Evolutionary conservation across 306 rosid genomes (phyloP), one percentile per base, ranked within the genome.

Genomic region (Corylus avellana): DNA sequence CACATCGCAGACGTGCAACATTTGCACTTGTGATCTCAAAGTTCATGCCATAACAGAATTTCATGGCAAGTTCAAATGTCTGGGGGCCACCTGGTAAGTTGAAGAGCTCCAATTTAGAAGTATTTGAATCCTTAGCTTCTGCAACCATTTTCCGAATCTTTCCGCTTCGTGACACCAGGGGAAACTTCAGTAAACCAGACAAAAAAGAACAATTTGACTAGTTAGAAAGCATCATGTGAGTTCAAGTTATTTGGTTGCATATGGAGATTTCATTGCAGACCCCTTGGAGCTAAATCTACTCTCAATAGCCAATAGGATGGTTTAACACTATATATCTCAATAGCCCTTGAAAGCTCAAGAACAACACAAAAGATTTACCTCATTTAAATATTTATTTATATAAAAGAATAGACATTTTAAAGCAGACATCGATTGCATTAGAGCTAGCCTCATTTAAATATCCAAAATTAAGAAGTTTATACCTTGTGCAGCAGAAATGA

Each of bases 401-500:
- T 20, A 51, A 69, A 75, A 70, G 25, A 75, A 63, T 46, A 70
- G 63, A 66, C 44, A 44, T 35, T 44, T 37, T 27, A 42, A 50
- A 64, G 70, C 10, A 59, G 75, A 56, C 27, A 20, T 72, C n/a
- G 20, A 27, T 48, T 20, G 22, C 54, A 75, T 10, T 67, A 39
- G 8, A 39, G 18, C 29, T 49, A 37, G 25, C 42, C 27, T 39
- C 27, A 9, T 27, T 68, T 56, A 3, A 39, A 79, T 67, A 51
- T 63, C 56, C 25, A 68, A 74, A 76, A 42, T 42, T 42, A 42
- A 42, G 67, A 59, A 16, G 51, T 70, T n/a, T 57, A 63, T 83
- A 93, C 98, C 98, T 91, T 93, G 53, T 93, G 98, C 53, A 91
- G 87, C 63, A 93, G 89, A 88, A 93, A 93, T 51, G 96, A 88